Evolutionary conservation across 805 yeast species (phyloP), one percentile per base, ranked within the genome.

Genomic region (Starmerella cellae): DNA sequence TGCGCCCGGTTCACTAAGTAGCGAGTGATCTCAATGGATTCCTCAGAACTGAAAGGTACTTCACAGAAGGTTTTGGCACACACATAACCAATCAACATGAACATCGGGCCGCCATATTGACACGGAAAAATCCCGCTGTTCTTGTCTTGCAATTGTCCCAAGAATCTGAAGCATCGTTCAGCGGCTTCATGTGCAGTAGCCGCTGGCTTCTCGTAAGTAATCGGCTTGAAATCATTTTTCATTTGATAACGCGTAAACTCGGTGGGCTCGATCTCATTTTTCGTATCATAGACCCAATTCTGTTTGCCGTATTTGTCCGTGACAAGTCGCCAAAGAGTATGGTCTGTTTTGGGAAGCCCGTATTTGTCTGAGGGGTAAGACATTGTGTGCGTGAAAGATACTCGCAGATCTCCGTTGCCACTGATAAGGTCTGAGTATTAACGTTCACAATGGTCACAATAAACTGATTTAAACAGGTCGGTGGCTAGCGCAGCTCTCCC

Each of bases 71-170:
- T 82, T 49, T 73, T 70, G 1, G 82, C 75, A 0, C 73, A 81
- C 21, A 91, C 75, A 53, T 79, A 82, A 1, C 98, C 97, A 44
- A 87, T 79, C 0, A 91, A 75, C 83, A 91, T 77, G 60, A 91
- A 91, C 95, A 88, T 87, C 2, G 99, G 99, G 2, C 99, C 99
- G 49, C 85, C 85, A 57, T 91, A 91, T 57, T 83, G 94, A 54
- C 80, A 75, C 1, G 96, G 95, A 63, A 88, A 82, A 6, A 77
- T 74, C 0, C 98, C 99, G n/a, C 78, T 72, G 1, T 65, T 60
- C 21, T 71, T 69, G 42, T 81, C 88, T 58, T 91, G 97, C n/a
- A 88, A 54, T 6, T 67, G 56, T 23, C 70, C 56, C 41, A 82
- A 72, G 55, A 82, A 85, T 2, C 70, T 66, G 2, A 87, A 88